Conservation (phyloP, 495 filamentous ascomycete species). For the Hyaloscypha variabilis region DNA sequence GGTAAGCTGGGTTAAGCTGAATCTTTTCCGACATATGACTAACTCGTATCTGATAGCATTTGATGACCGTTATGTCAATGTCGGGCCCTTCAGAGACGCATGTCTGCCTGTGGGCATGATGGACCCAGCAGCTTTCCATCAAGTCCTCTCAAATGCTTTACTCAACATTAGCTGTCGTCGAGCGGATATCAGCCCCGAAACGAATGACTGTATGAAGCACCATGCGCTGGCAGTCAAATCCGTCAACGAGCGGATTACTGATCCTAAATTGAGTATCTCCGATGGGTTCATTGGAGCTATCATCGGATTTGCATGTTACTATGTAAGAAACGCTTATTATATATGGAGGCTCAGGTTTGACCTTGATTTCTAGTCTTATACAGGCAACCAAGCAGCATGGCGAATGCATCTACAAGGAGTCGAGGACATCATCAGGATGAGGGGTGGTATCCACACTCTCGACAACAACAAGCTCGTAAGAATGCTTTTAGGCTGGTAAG, state of each 20-base stretch:
- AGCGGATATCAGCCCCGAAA: neutral
- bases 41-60: conserved; percentile 10
- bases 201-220: neutral
- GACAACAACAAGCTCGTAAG: neutral
- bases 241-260: neutral
- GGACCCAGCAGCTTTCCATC: conserved; percentile 22
- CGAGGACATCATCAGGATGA: conserved; percentile 11
- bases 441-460: conserved; percentile 15
- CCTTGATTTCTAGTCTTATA: neutral
- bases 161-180: conserved; percentile 10
- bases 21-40: neutral
- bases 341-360: neutral
- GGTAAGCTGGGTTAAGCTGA: neutral
- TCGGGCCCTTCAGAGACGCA: conserved; percentile 17
- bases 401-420: conserved; percentile 14
- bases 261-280: neutral
- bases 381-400: conserved; percentile 6
- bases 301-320: conserved; percentile 19
- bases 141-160: conserved; percentile 19
- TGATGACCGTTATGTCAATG: conserved; percentile 12
- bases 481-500: conserved; percentile 9
- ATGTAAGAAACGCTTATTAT: conserved; percentile 9
- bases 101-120: conserved; percentile 23
- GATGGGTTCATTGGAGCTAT: conserved; percentile 15
- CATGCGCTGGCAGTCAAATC: conserved; percentile 17